Conservation (phyloP, 2,329 filamentous ascomycete genomes). For the Colletotrichum costaricense region DNA sequence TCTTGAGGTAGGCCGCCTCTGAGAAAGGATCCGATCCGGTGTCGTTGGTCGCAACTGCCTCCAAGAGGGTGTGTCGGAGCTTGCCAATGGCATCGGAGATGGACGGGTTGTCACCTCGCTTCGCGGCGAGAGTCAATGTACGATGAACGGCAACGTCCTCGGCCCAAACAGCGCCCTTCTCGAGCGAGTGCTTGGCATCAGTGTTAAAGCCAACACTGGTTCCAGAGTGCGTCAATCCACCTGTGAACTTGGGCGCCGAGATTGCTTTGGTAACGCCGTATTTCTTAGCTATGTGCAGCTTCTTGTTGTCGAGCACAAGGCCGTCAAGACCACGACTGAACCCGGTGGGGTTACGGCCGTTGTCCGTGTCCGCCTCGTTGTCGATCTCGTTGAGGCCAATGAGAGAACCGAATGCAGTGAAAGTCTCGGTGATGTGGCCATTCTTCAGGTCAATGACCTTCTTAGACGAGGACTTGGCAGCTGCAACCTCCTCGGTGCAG, state of each 20-base stretch:
- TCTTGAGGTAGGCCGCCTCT: conserved; percentile 61
- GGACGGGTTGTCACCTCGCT: conserved; percentile 57
- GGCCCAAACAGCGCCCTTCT: conserved; percentile 62
- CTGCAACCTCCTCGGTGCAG: conserved; percentile 58
- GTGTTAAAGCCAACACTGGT: conserved; percentile 70
- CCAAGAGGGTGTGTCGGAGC: conserved; percentile 65
- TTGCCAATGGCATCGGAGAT: conserved; percentile 65
- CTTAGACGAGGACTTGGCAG: conserved; percentile 46
- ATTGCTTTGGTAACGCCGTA: conserved; percentile 71
- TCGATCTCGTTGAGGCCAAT: conserved; percentile 74
- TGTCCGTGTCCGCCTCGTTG: conserved; percentile 65
- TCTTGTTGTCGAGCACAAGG: conserved; percentile 65
- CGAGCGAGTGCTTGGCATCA: conserved; percentile 57
- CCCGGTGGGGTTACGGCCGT: conserved; percentile 55
- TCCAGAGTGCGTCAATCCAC: conserved; percentile 60
- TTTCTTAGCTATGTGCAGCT: conserved; percentile 61
- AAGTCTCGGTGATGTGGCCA: conserved; percentile 69
- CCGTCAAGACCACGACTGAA: conserved; percentile 71
- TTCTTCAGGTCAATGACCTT: conserved; percentile 62
- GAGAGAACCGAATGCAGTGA: conserved; percentile 70
- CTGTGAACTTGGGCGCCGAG: conserved; percentile 62
- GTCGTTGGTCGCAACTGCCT: conserved; percentile 56
- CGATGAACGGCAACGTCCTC: conserved; percentile 69
- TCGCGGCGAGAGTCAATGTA: conserved; percentile 61
- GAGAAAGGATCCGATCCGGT: conserved; percentile 54